Percentiles rank a stretch among this genome's conserved stretches.
These are phyloP conservation scores for Draba incana DNA, from an alignment of 345 rosid genomes.

Conservation along the genomic window DNA sequence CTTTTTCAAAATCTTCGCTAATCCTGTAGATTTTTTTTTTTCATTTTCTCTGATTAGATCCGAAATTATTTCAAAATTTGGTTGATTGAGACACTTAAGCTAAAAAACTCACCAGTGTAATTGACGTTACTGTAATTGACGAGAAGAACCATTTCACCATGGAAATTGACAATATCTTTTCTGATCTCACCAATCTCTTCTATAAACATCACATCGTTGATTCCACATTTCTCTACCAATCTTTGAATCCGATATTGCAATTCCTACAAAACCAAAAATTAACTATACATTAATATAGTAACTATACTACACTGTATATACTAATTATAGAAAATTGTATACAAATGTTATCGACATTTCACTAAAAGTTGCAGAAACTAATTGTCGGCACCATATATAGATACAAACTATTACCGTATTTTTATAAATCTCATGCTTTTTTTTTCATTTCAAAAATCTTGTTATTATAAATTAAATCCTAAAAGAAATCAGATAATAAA, in stretches of 20 bases:
- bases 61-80: not conserved
- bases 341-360: too few species aligned
- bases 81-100: constrained; percentile 5
- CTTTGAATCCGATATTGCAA: constrained; percentile 61
- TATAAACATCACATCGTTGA: constrained; percentile 47
- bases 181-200: constrained; percentile 60
- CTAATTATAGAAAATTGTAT: too few species aligned
- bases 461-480: too few species aligned
- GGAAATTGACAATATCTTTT: constrained; percentile 79
- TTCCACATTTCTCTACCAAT: constrained; percentile 49
- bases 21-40: constrained; percentile 42
- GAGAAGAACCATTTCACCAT: constrained; percentile 90
- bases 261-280: constrained; percentile 45
- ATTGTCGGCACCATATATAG: too few species aligned
- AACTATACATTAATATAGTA: too few species aligned
- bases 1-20: constrained; percentile 87
- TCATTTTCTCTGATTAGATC: not conserved
- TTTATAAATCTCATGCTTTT: too few species aligned
- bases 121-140: constrained; percentile 85
- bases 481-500: too few species aligned
- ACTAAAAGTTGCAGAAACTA: too few species aligned
- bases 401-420: too few species aligned
- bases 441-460: too few species aligned
- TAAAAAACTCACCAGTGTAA: constrained; percentile 63
- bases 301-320: too few species aligned